Conservation (phyloP, 2,329 filamentous ascomycete species). For the Onygenales sp. region DNA sequence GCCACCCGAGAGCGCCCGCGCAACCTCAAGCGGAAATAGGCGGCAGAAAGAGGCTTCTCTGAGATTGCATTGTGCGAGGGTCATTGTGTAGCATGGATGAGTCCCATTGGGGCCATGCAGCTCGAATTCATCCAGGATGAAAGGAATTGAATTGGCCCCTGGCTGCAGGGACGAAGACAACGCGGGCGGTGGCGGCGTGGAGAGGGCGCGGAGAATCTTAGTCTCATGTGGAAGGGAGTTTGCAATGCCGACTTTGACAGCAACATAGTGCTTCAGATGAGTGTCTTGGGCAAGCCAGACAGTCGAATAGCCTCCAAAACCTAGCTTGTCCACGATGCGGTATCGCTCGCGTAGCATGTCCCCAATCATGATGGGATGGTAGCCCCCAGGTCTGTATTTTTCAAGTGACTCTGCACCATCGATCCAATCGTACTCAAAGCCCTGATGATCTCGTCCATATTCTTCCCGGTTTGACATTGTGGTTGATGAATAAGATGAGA, state of each 20-base stretch:
- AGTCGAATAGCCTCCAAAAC: slow-evolving; percentile 33
- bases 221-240: slow-evolving; percentile 11
- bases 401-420: slow-evolving; percentile 22
- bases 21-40: slow-evolving; percentile 10
- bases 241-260: slow-evolving; percentile 19
- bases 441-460: not conserved
- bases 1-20: slow-evolving; percentile 9
- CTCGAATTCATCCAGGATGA: slow-evolving; percentile 9
- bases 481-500: slow-evolving; percentile 3
- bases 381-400: slow-evolving; percentile 22
- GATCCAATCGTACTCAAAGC: slow-evolving; percentile 21
- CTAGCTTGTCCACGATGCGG: slow-evolving; percentile 32
- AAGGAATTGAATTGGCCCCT: slow-evolving; percentile 2
- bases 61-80: slow-evolving; percentile 13
- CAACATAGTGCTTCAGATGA: slow-evolving; percentile 16
- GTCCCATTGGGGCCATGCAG: slow-evolving; percentile 8
- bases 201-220: slow-evolving; percentile 15
- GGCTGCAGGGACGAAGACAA: not conserved
- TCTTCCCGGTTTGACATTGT: not conserved
- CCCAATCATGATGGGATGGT: slow-evolving; percentile 26
- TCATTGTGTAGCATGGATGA: slow-evolving; percentile 9
- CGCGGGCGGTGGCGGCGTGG: not conserved
- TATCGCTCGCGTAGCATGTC: slow-evolving; percentile 25
- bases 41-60: slow-evolving; percentile 10
- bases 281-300: slow-evolving; percentile 32